A percentile compares a stretch with the other conserved stretches of the same genome.
Evolutionary conservation across 2,329 filamentous ascomycete genomes (phyloP).

Genomic region (Claviceps citrina): DNA sequence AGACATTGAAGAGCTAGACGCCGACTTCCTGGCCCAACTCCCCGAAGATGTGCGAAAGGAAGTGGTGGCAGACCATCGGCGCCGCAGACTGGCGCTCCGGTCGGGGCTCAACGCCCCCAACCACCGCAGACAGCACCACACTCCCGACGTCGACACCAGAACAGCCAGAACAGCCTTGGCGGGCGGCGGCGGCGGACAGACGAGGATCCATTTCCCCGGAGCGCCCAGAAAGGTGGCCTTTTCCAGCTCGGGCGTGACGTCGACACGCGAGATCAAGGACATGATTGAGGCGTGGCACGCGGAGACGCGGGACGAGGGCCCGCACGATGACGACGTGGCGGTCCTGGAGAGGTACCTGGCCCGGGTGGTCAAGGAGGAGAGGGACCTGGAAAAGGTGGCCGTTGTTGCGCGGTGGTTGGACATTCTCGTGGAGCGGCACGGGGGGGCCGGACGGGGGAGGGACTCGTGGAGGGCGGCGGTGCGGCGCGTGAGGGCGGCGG

Average conservation of each 20-base stretch:
- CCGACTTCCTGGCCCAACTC: slow-evolving; percentile 64
- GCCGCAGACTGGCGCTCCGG: slow-evolving; percentile 40
- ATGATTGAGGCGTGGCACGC: slow-evolving; percentile 64
- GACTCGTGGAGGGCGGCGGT: slow-evolving; percentile 32
- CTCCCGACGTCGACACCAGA: slow-evolving; percentile 11
- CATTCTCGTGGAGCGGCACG: slow-evolving; percentile 37
- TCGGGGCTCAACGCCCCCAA: slow-evolving; percentile 30
- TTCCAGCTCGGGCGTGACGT: slow-evolving; percentile 25
- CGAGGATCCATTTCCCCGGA: slow-evolving; percentile 30
- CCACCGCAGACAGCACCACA: slow-evolving; percentile 10
- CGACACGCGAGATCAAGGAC: slow-evolving; percentile 47
- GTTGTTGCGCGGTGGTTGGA: slow-evolving; percentile 54
- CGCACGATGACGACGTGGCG: slow-evolving; percentile 62
- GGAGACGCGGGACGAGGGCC: slow-evolving; percentile 57
- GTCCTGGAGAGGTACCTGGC: slow-evolving; percentile 59
- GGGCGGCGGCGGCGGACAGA: slow-evolving; percentile 21
- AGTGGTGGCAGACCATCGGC: slow-evolving; percentile 55
- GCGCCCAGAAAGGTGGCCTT: slow-evolving; percentile 33
- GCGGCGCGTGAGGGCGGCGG: slow-evolving; percentile 28
- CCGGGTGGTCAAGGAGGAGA: slow-evolving; percentile 59
- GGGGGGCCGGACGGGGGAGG: slow-evolving; percentile 21
- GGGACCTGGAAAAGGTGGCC: slow-evolving; percentile 60
- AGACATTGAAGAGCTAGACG: slow-evolving; percentile 39
- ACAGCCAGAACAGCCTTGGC: neutral
- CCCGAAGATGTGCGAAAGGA: slow-evolving; percentile 69